Base-by-base conservation (phyloP, 352 stramenopile species). In the Ophiocytium majus region DNA sequence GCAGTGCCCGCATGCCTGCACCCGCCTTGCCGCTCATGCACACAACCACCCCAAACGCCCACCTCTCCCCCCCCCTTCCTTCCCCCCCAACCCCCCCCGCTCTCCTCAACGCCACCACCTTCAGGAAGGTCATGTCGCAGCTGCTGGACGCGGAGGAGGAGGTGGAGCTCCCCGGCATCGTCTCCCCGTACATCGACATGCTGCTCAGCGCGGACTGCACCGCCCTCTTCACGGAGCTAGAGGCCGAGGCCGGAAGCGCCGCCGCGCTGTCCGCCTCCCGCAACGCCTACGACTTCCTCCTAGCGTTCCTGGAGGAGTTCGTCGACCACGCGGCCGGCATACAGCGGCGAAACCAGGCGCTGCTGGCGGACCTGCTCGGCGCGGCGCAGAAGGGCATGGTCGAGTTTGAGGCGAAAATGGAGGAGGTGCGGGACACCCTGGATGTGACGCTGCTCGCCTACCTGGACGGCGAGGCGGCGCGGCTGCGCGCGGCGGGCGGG, bases 201-300 rank as follows among this genome's bases (percentile, higher is more conserved):
- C 35, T 88, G 43, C 84, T 88, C 36, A 76, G 66, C 23, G 66
- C 84, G 37, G 84, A 88, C 63, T 63, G 83, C 37, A 82, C 50
- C 63, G 31, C 49, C 28, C 36, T 88, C 19, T 85, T 82, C 75
- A 83, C 76, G 31, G 84, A 88, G 19, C 43, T 88, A 14, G 80
- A 79, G 9, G 82, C 71, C 74, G 80, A 79, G 19, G 32, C 28
- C 17, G 81, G 9, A 9, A 37, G 9, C 76, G 49, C 23, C 5
- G 14, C 35, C 23, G 75, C 79, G 14, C 64, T 86, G 33, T 43
- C 82, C 23, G 82, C 64, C 33, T 49, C 85, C n/a, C 66, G 19
- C 84, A 88, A 88, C 63, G 78, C 78, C 9, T 85, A 88, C 84
- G 84, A 88, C 37, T 88, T 88, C 76, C 78, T 88, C 66, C 79